Evolutionary conservation across 2,329 filamentous ascomycete genomes (phyloP).

Genomic region (Xylariomycetidae sp.): DNA sequence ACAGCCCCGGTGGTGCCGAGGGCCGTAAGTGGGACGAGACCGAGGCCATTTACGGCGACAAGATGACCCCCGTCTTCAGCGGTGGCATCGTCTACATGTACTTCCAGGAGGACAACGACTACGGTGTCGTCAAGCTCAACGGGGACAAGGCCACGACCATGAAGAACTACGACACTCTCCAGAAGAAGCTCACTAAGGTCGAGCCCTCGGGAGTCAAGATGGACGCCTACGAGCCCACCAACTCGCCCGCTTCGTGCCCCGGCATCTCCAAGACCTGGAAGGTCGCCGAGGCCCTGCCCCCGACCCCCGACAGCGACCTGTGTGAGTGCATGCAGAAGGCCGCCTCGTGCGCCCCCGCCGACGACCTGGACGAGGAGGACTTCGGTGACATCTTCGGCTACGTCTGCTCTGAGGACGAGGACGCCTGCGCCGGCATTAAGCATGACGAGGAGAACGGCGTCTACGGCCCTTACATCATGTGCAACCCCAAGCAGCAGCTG

Average conservation of each 20-base stretch:
- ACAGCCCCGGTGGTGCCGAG: constrained; percentile 39
- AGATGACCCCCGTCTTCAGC: constrained; percentile 70
- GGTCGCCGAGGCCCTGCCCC: constrained; percentile 58
- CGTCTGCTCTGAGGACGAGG: constrained; percentile 35
- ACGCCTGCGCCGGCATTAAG: constrained; percentile 51
- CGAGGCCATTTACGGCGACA: constrained; percentile 54
- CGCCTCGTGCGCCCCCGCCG: constrained; percentile 55
- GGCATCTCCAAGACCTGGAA: constrained; percentile 50
- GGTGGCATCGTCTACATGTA: constrained; percentile 85
- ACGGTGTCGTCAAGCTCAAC: constrained; percentile 55
- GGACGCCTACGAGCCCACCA: constrained; percentile 55
- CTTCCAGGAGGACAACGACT: constrained; percentile 69
- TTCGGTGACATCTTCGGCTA: constrained; percentile 40
- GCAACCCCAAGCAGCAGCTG: constrained; percentile 53
- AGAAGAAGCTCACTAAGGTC: constrained; percentile 54
- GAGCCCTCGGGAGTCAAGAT: constrained; percentile 54
- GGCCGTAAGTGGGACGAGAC: constrained; percentile 69
- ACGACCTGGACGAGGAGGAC: constrained; percentile 44
- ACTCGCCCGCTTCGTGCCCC: constrained; percentile 61
- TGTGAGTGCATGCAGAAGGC: constrained; percentile 68
- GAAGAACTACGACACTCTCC: constrained; percentile 58
- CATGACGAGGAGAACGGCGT: constrained; percentile 47
- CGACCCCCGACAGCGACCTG: constrained; percentile 61
- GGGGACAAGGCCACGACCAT: constrained; percentile 48
- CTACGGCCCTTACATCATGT: constrained; percentile 62